A percentile compares a stretch with the other conserved stretches of the same genome.
Conservation (phyloP, 1,139 yeast genomes). For the Tardiomyces depauwii region DNA sequence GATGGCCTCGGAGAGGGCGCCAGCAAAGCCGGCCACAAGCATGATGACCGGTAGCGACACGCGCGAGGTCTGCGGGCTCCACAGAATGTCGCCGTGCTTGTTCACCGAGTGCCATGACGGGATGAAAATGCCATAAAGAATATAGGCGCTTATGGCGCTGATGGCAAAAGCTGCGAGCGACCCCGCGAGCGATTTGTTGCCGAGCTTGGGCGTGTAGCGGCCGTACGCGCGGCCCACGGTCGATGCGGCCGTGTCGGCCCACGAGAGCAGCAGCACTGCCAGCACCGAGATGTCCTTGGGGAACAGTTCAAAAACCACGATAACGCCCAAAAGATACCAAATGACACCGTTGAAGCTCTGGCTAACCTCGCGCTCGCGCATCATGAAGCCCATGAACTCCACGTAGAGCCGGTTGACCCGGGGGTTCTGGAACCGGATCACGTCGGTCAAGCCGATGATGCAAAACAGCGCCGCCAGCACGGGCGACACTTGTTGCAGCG, state of each 20-base stretch:
- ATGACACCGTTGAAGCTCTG: conserved; percentile 62
- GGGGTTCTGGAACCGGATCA: conserved; percentile 51
- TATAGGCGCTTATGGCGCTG: conserved; percentile 56
- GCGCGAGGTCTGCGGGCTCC: conserved; percentile 51
- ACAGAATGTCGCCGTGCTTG: conserved; percentile 42
- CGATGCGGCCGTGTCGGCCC: conserved; percentile 98
- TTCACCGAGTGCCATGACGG: conserved; percentile 46
- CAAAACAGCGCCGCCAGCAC: conserved; percentile 41
- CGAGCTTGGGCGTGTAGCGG: conserved; percentile 65
- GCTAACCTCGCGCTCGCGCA: conserved; percentile 68
- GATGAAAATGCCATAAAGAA: conserved; percentile 61
- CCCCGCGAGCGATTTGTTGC: conserved; percentile 80
- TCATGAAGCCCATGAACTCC: conserved; percentile 58
- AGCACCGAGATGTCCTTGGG: conserved; percentile 76
- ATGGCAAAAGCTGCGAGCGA: conserved; percentile 69
- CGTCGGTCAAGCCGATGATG: conserved; percentile 51
- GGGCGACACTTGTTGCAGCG: conserved; percentile 43
- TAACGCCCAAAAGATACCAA: conserved; percentile 73
- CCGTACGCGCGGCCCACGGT: conserved; percentile 84
- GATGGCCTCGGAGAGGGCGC: conserved; percentile 77
- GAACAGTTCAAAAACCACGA: conserved; percentile 53
- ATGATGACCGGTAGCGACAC: conserved; percentile 44
- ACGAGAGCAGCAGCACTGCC: conserved; percentile 70
- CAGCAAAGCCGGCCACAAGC: conserved; percentile 61
- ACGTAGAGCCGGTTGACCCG: conserved; percentile 55